Conservation (phyloP, 179 eudicot genomes). For the Corrigiola litoralis region DNA sequence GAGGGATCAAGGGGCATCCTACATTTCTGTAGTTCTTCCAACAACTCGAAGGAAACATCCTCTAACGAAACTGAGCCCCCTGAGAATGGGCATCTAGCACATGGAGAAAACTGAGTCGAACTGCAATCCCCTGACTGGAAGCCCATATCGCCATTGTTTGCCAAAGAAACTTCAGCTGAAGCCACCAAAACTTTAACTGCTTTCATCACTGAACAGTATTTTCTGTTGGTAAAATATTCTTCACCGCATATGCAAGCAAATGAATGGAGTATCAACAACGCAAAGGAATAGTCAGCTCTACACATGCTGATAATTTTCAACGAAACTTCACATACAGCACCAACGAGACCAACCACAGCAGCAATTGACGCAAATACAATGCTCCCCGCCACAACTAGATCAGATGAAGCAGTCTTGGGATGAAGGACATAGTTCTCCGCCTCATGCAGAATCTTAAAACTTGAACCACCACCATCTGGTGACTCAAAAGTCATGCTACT, state of each 20-base stretch:
- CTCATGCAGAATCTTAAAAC: constrained; percentile 28
- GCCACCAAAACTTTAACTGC: constrained; percentile 55
- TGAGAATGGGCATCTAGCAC: constrained; percentile 66
- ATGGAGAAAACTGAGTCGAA: constrained; percentile 28
- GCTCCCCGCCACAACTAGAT: constrained; percentile 49
- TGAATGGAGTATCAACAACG: constrained; percentile 57
- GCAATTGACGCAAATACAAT: constrained; percentile 60
- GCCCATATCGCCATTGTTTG: constrained; percentile 11
- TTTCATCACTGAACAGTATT: constrained; percentile 36
- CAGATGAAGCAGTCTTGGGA: constrained; percentile 36
- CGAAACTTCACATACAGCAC: constrained; percentile 56
- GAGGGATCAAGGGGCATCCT: constrained; percentile 8
- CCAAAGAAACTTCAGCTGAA: constrained; percentile 32
- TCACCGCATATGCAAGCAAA: constrained; percentile 62
- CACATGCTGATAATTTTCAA: constrained; percentile 39
- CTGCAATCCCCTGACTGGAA: constrained; percentile 15
- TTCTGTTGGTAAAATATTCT: constrained; percentile 37
- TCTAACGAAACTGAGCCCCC: constrained; percentile 46
- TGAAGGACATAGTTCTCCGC: constrained; percentile 29
- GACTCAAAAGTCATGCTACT: constrained; percentile 26
- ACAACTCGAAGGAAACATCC: constrained; percentile 39
- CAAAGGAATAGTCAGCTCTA: constrained; percentile 29
- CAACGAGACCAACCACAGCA: constrained; percentile 42
- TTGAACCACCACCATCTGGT: constrained; percentile 16
- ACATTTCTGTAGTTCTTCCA: constrained; percentile 39